Base-by-base conservation (phyloP, 208 protist genomes). In the Angomonas deanei region DNA sequence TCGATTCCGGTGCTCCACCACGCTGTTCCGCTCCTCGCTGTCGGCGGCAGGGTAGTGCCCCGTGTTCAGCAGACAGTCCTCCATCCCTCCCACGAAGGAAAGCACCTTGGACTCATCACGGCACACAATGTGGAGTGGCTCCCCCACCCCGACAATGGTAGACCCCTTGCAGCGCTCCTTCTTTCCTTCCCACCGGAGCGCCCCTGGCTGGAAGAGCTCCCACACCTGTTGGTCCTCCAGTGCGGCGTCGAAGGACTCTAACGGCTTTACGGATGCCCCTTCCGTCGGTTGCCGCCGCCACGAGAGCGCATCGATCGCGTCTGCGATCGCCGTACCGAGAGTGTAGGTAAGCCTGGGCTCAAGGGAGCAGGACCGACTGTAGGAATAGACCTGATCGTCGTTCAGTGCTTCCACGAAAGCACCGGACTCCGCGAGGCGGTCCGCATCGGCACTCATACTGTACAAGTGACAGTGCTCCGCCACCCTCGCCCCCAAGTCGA, bases 11-110 rank as follows among this genome's bases (percentile, higher is more conserved):
- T 92, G 84, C 31, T 58, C 52, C 8, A 6, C 19, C 24, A 91
- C 84, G 48, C 73, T 63, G 60, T 92, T 94, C 55, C 88, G 84
- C 58, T 77, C 80, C 10, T 67, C 27, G 1, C 67, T 60, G 53
- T 84, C 68, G 19, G 84, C 78, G 3, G 88, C 88, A 31, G 70
- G 59, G 70, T 94, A 94, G 68, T 78, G 78, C n/a, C 88, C 88
- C 27, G 88, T 94, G 71, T 94, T 94, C 42, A 85, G 76, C 53
- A 94, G 71, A 73, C 88, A 94, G 66, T 87, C 77, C 68, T 94
- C 84, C 81, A 94, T 75, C 13, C 83, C 84, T 10, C 85, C 88
- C 34, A 59, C 58, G 56, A 77, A 94, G 53, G 69, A 80, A 31
- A 94, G 75, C 48, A 84, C 76, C 61, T 88, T 61, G 3, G 64